Evolutionary conservation across 2,329 filamentous ascomycete genomes (phyloP).

Genomic region (Hypoxylon sp.): DNA sequence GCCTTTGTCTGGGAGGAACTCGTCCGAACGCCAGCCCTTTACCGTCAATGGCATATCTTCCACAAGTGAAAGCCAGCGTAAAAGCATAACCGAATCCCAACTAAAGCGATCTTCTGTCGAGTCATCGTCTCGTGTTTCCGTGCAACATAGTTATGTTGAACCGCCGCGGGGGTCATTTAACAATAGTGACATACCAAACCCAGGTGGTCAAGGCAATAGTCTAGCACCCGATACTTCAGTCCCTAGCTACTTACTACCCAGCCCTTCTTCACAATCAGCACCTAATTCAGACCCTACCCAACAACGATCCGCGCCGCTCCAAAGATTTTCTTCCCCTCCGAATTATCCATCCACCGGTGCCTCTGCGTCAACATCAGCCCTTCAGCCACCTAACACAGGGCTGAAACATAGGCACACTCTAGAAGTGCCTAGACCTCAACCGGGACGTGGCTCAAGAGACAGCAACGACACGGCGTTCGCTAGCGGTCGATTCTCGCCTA

Average conservation of each 20-base stretch:
- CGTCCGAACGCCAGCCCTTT: slow-evolving; percentile 24
- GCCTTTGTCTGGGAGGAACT: slow-evolving; percentile 36
- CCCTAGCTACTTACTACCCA: slow-evolving; percentile 43
- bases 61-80: slow-evolving; percentile 42
- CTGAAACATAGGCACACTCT: slow-evolving; percentile 89
- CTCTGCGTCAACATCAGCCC: slow-evolving; percentile 63
- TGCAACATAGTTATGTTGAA: slow-evolving; percentile 55
- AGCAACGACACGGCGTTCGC: slow-evolving; percentile 75
- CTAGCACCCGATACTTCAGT: slow-evolving; percentile 36
- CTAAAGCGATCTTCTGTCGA: slow-evolving; percentile 55
- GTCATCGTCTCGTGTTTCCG: slow-evolving; percentile 53
- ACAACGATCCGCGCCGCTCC: slow-evolving; percentile 56
- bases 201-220: slow-evolving; percentile 30
- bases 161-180: slow-evolving; percentile 52
- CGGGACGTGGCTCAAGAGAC: slow-evolving; percentile 80
- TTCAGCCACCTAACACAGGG: slow-evolving; percentile 66
- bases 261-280: slow-evolving; percentile 44
- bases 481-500: slow-evolving; percentile 86
- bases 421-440: slow-evolving; percentile 81
- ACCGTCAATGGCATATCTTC: slow-evolving; percentile 37
- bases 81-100: slow-evolving; percentile 54
- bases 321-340: slow-evolving; percentile 77
- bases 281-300: slow-evolving; percentile 52
- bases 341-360: slow-evolving; percentile 63
- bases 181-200: slow-evolving; percentile 48